Conservation (phyloP, 192 early-diverging fungal genomes). For the Backusella australiensis region DNA sequence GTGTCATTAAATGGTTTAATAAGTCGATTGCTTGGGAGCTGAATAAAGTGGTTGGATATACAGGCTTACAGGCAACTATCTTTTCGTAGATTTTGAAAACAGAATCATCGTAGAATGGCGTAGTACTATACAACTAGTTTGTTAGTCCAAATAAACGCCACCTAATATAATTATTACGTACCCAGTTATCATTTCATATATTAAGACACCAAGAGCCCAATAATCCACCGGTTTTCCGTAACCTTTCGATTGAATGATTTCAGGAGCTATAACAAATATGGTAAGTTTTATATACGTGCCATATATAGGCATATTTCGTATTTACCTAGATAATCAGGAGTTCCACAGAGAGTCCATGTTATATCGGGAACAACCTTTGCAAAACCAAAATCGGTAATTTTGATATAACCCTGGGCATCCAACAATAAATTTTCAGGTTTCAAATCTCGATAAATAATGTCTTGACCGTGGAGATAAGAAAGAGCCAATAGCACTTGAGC, state of each 20-base stretch:
- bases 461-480: conserved; percentile 87
- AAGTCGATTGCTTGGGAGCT: conserved; percentile 68
- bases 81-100: conserved; percentile 88
- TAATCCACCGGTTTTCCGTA: conserved; percentile 88
- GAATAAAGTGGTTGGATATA: conserved; percentile 73
- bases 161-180: conserved; percentile 21
- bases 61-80: conserved; percentile 71
- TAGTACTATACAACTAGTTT: conserved; percentile 51
- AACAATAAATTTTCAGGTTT: conserved; percentile 86
- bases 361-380: conserved; percentile 50
- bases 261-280: conserved; percentile 71
- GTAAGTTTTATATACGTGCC: background rate
- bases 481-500: conserved; percentile 89
- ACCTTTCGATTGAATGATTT: conserved; percentile 82
- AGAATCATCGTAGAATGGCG: conserved; percentile 87
- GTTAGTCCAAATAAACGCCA: background rate
- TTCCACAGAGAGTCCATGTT: conserved; percentile 66
- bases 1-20: conserved; percentile 70
- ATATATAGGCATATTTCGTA: background rate
- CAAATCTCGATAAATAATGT: conserved; percentile 85
- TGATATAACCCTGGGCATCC: conserved; percentile 85
- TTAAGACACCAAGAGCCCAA: conserved; percentile 91
- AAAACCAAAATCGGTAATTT: conserved; percentile 94
- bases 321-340: conserved; percentile 65
- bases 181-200: conserved; percentile 80